Conservation (phyloP, 805 yeast species). For the Teunomyces barrocoloradensis region DNA sequence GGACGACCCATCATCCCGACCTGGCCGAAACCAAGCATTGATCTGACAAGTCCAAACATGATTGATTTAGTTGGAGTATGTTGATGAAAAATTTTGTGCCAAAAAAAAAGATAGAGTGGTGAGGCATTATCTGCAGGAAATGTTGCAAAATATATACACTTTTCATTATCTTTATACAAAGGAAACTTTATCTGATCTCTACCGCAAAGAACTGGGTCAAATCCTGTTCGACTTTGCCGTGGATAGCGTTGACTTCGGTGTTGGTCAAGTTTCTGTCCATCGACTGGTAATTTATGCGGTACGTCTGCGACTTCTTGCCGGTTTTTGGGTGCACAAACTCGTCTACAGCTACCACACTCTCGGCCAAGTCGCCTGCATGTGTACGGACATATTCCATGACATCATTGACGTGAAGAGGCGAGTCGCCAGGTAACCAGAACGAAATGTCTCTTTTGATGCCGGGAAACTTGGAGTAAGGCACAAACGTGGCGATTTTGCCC, state of each 20-base stretch:
- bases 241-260: constrained; percentile 75
- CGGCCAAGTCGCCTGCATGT: constrained; percentile 84
- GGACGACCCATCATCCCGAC: background rate
- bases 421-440: constrained; percentile 72
- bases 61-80: background rate
- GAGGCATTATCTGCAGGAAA: background rate
- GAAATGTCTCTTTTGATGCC: constrained; percentile 84
- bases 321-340: constrained; percentile 85
- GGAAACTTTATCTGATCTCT: constrained; percentile 42
- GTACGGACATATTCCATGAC: constrained; percentile 89
- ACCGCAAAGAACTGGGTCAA: constrained; percentile 54
- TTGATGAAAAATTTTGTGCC: background rate
- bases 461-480: constrained; percentile 89
- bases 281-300: constrained; percentile 87
- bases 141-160: background rate
- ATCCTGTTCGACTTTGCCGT: constrained; percentile 59
- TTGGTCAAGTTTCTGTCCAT: constrained; percentile 92
- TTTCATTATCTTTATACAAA: background rate
- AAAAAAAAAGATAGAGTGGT: background rate
- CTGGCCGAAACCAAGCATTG: constrained; percentile 7
- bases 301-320: constrained; percentile 74
- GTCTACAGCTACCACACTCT: constrained; percentile 77
- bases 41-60: constrained; percentile 12
- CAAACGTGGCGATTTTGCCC: constrained; percentile 67
- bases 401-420: constrained; percentile 75